Percentiles rank a stretch among this genome's conserved stretches.
Evolutionary conservation across 2,329 filamentous ascomycete genomes (phyloP).

Genomic region (Fusarium sp.): DNA sequence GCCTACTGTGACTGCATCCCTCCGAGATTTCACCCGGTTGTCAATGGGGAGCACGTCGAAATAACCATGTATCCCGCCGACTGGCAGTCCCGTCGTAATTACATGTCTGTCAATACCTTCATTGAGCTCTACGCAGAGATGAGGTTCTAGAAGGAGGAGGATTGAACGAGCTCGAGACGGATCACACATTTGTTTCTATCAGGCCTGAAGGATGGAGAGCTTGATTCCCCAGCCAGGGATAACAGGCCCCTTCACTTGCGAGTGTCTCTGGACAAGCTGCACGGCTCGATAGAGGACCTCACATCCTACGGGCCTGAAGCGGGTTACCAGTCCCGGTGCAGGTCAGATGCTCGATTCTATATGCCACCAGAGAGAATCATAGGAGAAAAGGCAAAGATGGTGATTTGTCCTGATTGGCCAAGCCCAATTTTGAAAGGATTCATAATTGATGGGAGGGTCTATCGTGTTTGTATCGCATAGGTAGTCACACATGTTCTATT

Average conservation of each 20-base stretch:
- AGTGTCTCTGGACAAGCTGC: background rate
- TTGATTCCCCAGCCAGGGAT: background rate
- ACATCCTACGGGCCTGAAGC: background rate
- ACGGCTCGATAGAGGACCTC: background rate
- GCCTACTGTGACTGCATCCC: background rate
- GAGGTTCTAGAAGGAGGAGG: background rate
- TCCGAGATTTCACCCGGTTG: background rate
- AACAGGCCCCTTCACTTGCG: background rate
- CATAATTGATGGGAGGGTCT: background rate
- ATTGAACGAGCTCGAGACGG: background rate
- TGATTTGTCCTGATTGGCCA: background rate
- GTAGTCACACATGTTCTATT: no score
- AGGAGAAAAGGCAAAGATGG: background rate
- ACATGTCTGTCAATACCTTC: background rate
- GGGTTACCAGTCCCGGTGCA: background rate
- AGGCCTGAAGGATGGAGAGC: no score
- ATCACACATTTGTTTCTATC: no score
- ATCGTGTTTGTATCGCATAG: background rate
- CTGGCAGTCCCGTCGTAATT: background rate
- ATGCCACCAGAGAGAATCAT: background rate
- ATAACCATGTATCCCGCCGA: background rate
- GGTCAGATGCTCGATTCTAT: background rate
- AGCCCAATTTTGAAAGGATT: background rate
- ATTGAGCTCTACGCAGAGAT: background rate
- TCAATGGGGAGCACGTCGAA: background rate